These are phyloP conservation scores for Fragilariopsis cylindrus DNA, from an alignment of 108 stramenopile species.

Conservation along the genomic window DNA sequence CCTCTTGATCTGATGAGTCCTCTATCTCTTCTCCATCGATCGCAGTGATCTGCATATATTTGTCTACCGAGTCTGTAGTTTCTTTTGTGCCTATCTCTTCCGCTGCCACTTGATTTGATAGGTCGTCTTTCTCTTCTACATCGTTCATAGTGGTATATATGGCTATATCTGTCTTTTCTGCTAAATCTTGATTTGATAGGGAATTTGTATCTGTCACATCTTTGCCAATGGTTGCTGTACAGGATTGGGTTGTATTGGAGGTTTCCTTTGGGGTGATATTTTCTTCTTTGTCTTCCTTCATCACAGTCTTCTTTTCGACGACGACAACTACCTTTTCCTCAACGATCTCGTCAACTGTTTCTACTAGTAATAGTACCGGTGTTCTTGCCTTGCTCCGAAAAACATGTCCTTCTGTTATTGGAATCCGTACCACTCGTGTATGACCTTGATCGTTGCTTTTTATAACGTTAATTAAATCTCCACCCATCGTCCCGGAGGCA, in stretches of 20 bases:
- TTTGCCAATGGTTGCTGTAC: neutral
- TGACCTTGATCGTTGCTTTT: slow-evolving; percentile 29
- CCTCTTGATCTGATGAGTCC: neutral
- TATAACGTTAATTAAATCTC: slow-evolving; percentile 76
- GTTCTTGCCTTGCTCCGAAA: slow-evolving; percentile 90
- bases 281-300: neutral
- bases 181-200: no score
- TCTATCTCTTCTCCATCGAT: neutral
- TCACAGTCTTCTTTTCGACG: slow-evolving; percentile 3
- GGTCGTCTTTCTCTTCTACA: neutral
- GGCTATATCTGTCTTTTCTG: no score
- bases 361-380: slow-evolving; percentile 76
- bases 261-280: neutral
- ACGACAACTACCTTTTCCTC: slow-evolving; percentile 1
- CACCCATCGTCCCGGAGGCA: slow-evolving; percentile 75
- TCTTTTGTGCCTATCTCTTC: neutral
- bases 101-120: neutral
- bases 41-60: neutral
- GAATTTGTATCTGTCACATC: neutral
- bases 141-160: neutral
- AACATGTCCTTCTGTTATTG: slow-evolving; percentile 83
- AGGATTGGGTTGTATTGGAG: neutral
- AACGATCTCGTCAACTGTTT: slow-evolving; percentile 50
- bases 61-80: neutral
- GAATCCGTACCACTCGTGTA: slow-evolving; percentile 63